Evolutionary conservation across 2,329 filamentous ascomycete genomes (phyloP), one percentile per base, ranked within the genome.

Genomic region (Hymenoscyphus fructigenus): DNA sequence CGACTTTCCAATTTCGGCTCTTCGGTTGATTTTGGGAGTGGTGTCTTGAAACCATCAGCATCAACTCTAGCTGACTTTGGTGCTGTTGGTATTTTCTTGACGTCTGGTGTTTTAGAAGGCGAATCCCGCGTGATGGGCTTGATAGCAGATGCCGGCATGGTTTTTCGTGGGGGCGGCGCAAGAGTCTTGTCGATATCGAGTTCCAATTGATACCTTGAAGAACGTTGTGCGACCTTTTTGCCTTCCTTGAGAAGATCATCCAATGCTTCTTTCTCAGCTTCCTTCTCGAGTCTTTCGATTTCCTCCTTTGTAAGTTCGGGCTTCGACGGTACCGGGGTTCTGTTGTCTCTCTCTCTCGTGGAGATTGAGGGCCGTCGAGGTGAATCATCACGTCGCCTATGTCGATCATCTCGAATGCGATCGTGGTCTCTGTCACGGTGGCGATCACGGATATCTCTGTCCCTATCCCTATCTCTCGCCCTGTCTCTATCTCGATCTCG

Each of bases 371-470:
- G 65, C 60, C 66, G 66, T 15, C 65, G 67, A n/a, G 56, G 64
- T 14, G 62, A 56, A 32, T 70, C 69, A n/a, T 73, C 71, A 34
- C 68, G 68, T 57, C 69, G 65, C 66, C 68, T 68, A 59, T 70
- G 65, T 53, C 72, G 71, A 57, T 74, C 73, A 23, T 73, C 68
- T 57, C 68, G 60, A 36, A 71, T 67, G 41, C 70, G 59, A 15
- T 67, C 67, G 29, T 61, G 41, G 12, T 64, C 63, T 23, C 70
- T 58, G 12, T 70, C 67, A 6, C 70, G 68, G 63, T 70, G 72
- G 36, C 63, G 69, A 32, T 79, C 80, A 29, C 79, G 76, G 20
- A 38, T 38, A 38, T 80, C 78, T n/a, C 65, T 68, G 23, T 74
- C 76, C 41, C 73, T 69, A 9, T 76, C 75, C 61, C 67, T 60